These are phyloP conservation scores for Boletus sp. DNA, from an alignment of 1,284 basidiomycete species.

Conservation along the genomic window DNA sequence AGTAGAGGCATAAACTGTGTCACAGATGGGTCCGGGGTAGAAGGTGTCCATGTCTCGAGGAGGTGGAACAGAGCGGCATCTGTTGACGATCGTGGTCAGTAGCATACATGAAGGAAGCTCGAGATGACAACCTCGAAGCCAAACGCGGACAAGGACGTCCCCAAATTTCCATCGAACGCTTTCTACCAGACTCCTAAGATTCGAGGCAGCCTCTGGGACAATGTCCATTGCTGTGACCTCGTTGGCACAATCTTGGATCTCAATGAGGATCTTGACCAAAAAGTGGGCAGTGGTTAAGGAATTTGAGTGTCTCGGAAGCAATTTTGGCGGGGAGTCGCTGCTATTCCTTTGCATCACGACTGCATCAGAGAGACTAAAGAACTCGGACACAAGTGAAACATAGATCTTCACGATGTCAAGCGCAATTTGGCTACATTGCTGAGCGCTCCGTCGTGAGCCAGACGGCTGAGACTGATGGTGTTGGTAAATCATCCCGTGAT, in stretches of 20 bases:
- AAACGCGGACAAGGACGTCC: conserved; percentile 75
- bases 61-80: conserved; percentile 84
- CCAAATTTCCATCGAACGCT: conserved; percentile 86
- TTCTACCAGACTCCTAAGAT: conserved; percentile 72
- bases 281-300: conserved; percentile 83
- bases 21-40: conserved; percentile 50
- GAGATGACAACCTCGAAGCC: conserved; percentile 69
- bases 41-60: conserved; percentile 83
- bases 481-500: conserved; percentile 1
- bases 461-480: conserved; percentile 18
- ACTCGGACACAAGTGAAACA: conserved; percentile 81
- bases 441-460: conserved; percentile 66
- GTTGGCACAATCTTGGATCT: conserved; percentile 81
- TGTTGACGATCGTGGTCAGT: conserved; percentile 33
- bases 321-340: conserved; percentile 40
- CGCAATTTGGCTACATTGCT: conserved; percentile 88
- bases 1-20: conserved; percentile 73
- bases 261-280: conserved; percentile 74
- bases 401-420: conserved; percentile 88
- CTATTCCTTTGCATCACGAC: conserved; percentile 45
- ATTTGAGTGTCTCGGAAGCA: conserved; percentile 75
- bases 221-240: conserved; percentile 84
- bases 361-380: conserved; percentile 85
- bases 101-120: neutral
- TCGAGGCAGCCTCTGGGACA: conserved; percentile 65